A percentile compares a stretch with the other conserved stretches of the same genome.
phyloP scores from a whole-genome alignment of 225 moss, liverwort and hornwort genomes.

The Lunularia cruciata region DNA sequence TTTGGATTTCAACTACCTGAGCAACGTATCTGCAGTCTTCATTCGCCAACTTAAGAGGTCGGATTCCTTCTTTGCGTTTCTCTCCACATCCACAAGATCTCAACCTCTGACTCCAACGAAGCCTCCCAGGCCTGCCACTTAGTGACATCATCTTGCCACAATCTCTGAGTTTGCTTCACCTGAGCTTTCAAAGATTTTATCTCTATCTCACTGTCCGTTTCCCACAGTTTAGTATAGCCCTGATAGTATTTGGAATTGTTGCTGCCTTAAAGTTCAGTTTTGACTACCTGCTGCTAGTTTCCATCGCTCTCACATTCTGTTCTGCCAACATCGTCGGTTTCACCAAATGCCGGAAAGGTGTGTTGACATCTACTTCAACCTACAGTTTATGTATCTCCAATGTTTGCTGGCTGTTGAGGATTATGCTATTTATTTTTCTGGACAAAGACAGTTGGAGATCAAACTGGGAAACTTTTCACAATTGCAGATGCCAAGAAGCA shows the following conservation, averaged over 20 bases:
- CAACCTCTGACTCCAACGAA: slow-evolving; percentile 22
- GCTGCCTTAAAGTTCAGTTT: slow-evolving; percentile 65
- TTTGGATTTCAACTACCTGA: slow-evolving; percentile 29
- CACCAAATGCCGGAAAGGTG: slow-evolving; percentile 82
- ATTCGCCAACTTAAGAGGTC: slow-evolving; percentile 7
- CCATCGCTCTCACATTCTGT: slow-evolving; percentile 60
- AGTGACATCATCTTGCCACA: slow-evolving; percentile 31
- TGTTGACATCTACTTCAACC: neutral
- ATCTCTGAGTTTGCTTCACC: slow-evolving; percentile 23
- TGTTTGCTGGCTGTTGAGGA: too few species aligned
- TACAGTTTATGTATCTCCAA: too few species aligned
- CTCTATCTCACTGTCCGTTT: slow-evolving; percentile 24
- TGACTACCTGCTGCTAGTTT: slow-evolving; percentile 67
- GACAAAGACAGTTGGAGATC: neutral
- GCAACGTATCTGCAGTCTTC: slow-evolving; percentile 30
- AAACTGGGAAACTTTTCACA: too few species aligned
- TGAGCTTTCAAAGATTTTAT: slow-evolving; percentile 29
- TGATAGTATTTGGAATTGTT: slow-evolving; percentile 54
- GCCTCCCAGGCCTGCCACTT: slow-evolving; percentile 24
- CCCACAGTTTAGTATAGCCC: neutral
- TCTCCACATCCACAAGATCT: slow-evolving; percentile 6
- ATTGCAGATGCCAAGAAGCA: slow-evolving; percentile 65
- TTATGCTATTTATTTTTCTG: neutral
- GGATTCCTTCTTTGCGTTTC: slow-evolving; percentile 15
- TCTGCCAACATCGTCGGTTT: slow-evolving; percentile 74